Evolutionary conservation across 140 eudicot genomes (phyloP).

Genomic region (Oenanthe javanica): DNA sequence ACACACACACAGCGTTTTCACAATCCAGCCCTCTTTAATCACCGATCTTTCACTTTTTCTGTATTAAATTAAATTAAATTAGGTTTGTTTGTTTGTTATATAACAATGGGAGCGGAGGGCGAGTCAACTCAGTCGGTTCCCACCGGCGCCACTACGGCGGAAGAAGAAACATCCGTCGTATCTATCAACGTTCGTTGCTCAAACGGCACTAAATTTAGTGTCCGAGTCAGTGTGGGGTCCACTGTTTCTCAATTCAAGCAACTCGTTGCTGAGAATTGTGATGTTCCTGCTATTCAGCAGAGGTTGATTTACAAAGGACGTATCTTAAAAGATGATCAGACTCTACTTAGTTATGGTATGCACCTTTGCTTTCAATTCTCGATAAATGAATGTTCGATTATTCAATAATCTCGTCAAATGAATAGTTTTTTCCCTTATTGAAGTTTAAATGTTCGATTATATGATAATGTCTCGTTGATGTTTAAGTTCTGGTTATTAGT

Average conservation of each 20-base stretch:
- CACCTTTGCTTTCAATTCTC: too few species aligned
- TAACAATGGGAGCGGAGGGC: constrained; percentile 41
- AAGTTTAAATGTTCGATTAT: too few species aligned
- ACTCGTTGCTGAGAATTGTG: constrained; percentile 41
- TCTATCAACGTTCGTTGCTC: constrained; percentile 47
- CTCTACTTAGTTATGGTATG: constrained; percentile 50
- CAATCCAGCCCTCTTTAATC: background rate
- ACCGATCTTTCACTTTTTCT: too few species aligned
- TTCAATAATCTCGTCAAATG: background rate
- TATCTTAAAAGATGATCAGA: constrained; percentile 55
- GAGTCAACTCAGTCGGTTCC: constrained; percentile 40
- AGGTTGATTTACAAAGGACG: constrained; percentile 56
- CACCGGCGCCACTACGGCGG: constrained; percentile 2
- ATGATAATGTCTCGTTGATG: too few species aligned
- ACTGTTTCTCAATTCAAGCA: constrained; percentile 32
- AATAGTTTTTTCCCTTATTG: too few species aligned
- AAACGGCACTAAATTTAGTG: constrained; percentile 47
- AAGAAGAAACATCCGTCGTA: constrained; percentile 14
- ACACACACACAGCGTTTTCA: background rate
- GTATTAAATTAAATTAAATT: too few species aligned
- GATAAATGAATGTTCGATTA: too few species aligned
- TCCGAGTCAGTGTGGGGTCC: constrained; percentile 30
- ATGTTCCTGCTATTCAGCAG: constrained; percentile 52
- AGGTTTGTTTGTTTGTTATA: too few species aligned
- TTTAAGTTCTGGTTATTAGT: background rate